Base-by-base conservation (phyloP, 495 filamentous ascomycete genomes). In the Penicillium desertorum region DNA sequence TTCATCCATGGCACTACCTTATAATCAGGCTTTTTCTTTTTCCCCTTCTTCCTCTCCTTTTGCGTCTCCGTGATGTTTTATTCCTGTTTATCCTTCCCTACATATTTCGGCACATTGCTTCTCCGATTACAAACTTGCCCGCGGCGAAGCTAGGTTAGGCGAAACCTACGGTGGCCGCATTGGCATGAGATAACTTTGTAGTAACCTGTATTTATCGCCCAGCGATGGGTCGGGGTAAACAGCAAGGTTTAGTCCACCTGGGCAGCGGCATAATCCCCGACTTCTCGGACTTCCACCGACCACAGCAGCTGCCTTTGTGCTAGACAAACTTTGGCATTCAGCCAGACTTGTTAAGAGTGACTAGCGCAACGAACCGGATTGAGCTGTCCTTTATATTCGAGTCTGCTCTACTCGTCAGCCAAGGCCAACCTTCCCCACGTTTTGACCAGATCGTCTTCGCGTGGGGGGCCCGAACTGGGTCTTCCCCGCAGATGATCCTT, bases 241-340 rank as follows among this genome's bases (percentile, higher is more conserved):
- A 34, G n/a, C 16, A 29, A 29, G 27, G 27, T 39, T 39, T n/a
- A 17, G n/a, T n/a, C 5, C 20, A 23, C 22, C 22, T 23, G 22
- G 22, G 22, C 2, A 37, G 29, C 49, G 51, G 64, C 22, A 39
- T 62, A 19, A 16, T 45, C 23, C 19, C 58, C 56, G 58, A 49
- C 3, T n/a, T 5, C 8, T 66, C 65, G 65, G 65, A 59, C 44
- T 47, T 63, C 22, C 16, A 41, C 65, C 65, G 65, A 59, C n/a
- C 1, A 12, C 11, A 34, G 37, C 22, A 34, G 17, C 17, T 7
- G 8, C 7, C 29, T 49, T 32, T 30, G 29, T 29, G 9, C 16
- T n/a, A 32, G 27, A 16, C 45, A 29, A 44, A 12, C n/a, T 12
- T 34, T 42, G 12, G 29, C 12, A 3, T 10, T 27, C n/a, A 25